A percentile compares a stretch with the other conserved stretches of the same genome.
Conservation (phyloP, 495 filamentous ascomycete species). For the Xylaria intraflava region DNA sequence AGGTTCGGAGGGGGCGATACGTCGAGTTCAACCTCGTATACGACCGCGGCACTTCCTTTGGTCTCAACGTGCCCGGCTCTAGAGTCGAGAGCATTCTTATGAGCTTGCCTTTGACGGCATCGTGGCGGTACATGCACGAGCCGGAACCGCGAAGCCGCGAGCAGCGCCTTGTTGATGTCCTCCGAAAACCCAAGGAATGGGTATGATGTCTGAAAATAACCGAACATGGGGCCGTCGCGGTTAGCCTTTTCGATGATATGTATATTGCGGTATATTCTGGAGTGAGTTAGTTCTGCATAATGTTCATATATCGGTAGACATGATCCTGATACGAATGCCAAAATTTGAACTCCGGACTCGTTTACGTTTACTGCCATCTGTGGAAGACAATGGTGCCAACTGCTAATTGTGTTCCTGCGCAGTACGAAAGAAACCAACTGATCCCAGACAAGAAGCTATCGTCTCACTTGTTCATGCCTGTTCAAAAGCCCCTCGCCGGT, state of each 20-base stretch:
- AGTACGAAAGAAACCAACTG: no score
- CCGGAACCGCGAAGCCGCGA: constrained; percentile 67
- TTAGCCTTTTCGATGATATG: not conserved
- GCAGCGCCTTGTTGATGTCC: constrained; percentile 69
- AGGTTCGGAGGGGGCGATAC: constrained; percentile 84
- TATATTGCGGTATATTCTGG: not conserved
- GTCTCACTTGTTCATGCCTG: no score
- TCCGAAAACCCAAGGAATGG: constrained; percentile 86
- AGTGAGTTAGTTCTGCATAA: not conserved
- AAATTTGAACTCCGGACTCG: no score
- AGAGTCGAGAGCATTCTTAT: constrained; percentile 95
- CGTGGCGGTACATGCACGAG: constrained; percentile 93
- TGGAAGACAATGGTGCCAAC: no score
- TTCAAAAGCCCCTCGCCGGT: no score
- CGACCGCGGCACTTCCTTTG: constrained; percentile 92
- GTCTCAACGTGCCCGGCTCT: constrained; percentile 84
- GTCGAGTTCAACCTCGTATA: constrained; percentile 99
- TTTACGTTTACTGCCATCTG: no score
- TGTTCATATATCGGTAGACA: not conserved
- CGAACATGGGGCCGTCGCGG: not conserved
- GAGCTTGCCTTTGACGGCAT: constrained; percentile 88
- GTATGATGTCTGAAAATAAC: constrained; percentile 45
- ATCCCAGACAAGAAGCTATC: no score
- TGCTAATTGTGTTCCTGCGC: no score
- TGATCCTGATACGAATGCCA: not conserved